These are phyloP conservation scores for Sarocladiaceae sp. DNA, from an alignment of 2,329 filamentous ascomycete species.

Conservation along the genomic window DNA sequence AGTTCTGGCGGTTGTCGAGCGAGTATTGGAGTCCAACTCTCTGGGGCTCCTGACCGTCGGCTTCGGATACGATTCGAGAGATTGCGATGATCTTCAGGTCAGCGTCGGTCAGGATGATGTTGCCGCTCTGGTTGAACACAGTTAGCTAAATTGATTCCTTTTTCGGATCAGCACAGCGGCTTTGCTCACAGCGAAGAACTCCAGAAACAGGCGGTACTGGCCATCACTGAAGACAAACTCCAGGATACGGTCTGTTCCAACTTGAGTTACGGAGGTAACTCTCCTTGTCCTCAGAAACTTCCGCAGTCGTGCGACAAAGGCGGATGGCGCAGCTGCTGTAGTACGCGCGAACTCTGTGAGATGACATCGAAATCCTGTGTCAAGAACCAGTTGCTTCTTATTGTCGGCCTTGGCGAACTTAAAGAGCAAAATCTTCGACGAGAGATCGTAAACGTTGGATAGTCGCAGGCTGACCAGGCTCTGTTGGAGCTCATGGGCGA, in stretches of 20 bases:
- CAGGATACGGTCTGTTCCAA: conserved; percentile 90
- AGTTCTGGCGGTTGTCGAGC: conserved; percentile 80
- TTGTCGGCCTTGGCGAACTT: conserved; percentile 90
- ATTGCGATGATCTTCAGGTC: conserved; percentile 79
- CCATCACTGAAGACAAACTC: conserved; percentile 93
- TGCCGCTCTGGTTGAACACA: conserved; percentile 60
- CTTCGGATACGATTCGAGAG: conserved; percentile 74
- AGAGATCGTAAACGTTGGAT: conserved; percentile 93
- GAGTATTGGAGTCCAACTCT: conserved; percentile 74
- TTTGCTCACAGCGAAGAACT: conserved; percentile 73
- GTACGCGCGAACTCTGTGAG: conserved; percentile 86
- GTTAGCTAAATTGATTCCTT: background rate
- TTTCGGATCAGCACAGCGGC: too few relatives aligned
- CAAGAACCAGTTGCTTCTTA: conserved; percentile 86
- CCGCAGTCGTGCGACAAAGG: conserved; percentile 79
- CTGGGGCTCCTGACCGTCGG: conserved; percentile 79
- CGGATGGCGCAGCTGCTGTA: conserved; percentile 77
- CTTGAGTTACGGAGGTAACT: conserved; percentile 74
- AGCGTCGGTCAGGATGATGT: conserved; percentile 86
- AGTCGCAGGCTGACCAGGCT: conserved; percentile 75
- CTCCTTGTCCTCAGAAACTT: conserved; percentile 85
- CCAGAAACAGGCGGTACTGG: conserved; percentile 78
- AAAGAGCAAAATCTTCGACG: conserved; percentile 89
- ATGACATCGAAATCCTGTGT: conserved; percentile 94
- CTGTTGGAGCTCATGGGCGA: conserved; percentile 84